These are phyloP conservation scores for Epichloe amarillans DNA, from an alignment of 2,329 filamentous ascomycete species.

Conservation along the genomic window DNA sequence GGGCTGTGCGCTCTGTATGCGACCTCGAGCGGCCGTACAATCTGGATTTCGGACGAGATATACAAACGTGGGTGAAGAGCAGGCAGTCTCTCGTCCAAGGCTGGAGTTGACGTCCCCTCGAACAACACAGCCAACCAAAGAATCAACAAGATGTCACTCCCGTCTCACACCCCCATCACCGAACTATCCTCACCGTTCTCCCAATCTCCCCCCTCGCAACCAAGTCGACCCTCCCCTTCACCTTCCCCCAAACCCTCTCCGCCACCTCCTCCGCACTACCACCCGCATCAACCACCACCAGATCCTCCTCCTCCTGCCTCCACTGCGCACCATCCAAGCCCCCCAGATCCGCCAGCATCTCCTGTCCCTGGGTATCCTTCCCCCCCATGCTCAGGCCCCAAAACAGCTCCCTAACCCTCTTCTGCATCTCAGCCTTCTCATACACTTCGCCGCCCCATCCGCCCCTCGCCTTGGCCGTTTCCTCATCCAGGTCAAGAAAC, in stretches of 20 bases:
- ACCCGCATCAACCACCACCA: slow-evolving; percentile 41
- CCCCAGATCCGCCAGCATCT: slow-evolving; percentile 10
- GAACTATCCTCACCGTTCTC: slow-evolving; percentile 29
- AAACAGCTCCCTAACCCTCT: slow-evolving; percentile 63
- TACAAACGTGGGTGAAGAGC: no score
- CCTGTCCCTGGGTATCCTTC: slow-evolving; percentile 19
- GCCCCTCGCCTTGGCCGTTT: slow-evolving; percentile 60
- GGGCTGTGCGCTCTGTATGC: no score
- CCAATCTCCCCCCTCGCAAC: slow-evolving; percentile 38
- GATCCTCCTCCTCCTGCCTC: slow-evolving; percentile 37
- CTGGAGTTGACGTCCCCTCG: no score
- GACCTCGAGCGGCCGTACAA: no score
- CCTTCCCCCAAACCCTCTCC: slow-evolving; percentile 40
- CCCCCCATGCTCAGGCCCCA: slow-evolving; percentile 38
- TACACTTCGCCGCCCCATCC: slow-evolving; percentile 85
- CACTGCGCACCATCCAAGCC: slow-evolving; percentile 19
- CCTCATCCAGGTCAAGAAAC: slow-evolving; percentile 71
- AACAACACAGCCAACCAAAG: no score
- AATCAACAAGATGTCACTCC: neutral
- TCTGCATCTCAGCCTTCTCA: slow-evolving; percentile 73
- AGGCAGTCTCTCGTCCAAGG: no score
- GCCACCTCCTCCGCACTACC: slow-evolving; percentile 42
- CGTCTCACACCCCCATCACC: slow-evolving; percentile 4
- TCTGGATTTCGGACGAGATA: no score
- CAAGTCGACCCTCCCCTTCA: slow-evolving; percentile 30